Conservation (phyloP, 768 basidiomycete species). For the Lentinula aciculospora region DNA sequence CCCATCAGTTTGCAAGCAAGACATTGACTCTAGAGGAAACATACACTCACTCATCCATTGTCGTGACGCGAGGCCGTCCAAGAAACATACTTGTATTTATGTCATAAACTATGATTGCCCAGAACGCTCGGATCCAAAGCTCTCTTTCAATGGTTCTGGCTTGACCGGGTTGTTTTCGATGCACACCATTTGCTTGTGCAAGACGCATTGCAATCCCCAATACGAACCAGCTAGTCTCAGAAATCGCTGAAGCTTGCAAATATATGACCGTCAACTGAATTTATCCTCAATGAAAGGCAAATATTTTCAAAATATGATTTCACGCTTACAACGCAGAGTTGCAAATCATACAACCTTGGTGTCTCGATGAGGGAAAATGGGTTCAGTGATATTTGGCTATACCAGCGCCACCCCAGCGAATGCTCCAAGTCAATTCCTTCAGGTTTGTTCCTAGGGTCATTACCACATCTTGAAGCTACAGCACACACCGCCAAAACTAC, state of each 20-base stretch:
- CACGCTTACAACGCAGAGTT: constrained; percentile 44
- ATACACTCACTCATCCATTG: not conserved
- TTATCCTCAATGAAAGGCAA: constrained; percentile 16
- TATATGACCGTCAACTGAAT: constrained; percentile 40
- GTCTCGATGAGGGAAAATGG: not conserved
- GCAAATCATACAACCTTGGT: not conserved
- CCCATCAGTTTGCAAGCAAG: constrained; percentile 26
- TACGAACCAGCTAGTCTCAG: constrained; percentile 57
- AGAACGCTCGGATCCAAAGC: constrained; percentile 70
- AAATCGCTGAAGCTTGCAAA: constrained; percentile 39
- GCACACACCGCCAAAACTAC: constrained; percentile 53
- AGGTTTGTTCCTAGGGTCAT: constrained; percentile 56
- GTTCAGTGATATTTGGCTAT: not conserved
- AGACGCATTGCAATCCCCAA: constrained; percentile 65
- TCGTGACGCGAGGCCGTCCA: constrained; percentile 35
- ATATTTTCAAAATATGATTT: no score
- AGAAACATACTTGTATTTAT: constrained; percentile 26
- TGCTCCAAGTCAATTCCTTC: constrained; percentile 30
- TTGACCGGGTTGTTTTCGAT: not conserved
- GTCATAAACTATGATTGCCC: constrained; percentile 26
- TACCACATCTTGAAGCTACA: constrained; percentile 49
- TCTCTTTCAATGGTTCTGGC: constrained; percentile 31
- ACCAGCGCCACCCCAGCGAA: not conserved
- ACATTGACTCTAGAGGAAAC: not conserved
- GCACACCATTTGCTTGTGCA: constrained; percentile 32